These are phyloP conservation scores for Naganishia liquefaciens DNA, from an alignment of 1,284 basidiomycete genomes.

Conservation along the genomic window DNA sequence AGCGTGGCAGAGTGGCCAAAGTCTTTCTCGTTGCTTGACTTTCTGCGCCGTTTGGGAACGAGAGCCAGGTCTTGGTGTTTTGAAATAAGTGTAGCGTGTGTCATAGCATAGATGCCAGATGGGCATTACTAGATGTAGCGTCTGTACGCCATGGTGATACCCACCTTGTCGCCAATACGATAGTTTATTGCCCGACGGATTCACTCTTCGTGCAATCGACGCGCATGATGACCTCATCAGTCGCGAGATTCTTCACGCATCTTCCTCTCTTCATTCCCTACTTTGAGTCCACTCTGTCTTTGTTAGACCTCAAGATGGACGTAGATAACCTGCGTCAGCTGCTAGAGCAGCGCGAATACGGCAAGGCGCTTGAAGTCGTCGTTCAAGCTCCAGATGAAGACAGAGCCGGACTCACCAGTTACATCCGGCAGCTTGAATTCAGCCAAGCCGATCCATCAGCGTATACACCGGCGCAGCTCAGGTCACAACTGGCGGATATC, in stretches of 20 bases:
- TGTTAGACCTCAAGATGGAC: background rate
- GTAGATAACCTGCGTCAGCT: background rate
- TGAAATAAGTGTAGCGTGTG: too few relatives aligned
- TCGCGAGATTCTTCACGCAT: background rate
- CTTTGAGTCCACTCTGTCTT: background rate
- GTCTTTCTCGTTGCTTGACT: constrained; percentile 12
- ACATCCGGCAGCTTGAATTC: constrained; percentile 24
- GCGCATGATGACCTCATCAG: constrained; percentile 21
- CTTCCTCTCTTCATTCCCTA: background rate
- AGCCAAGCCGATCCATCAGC: background rate
- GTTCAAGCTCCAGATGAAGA: background rate
- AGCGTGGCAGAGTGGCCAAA: background rate
- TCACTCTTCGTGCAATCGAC: background rate
- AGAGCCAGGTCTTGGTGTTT: background rate
- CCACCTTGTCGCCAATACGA: too few relatives aligned
- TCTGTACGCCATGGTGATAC: too few relatives aligned
- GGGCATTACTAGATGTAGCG: too few relatives aligned
- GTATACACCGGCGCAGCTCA: constrained; percentile 2
- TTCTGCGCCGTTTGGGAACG: background rate
- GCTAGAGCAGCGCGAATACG: constrained; percentile 6
- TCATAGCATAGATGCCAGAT: background rate
- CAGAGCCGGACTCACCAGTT: constrained; percentile 12
- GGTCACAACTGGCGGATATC: constrained; percentile 3
- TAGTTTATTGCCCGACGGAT: too few relatives aligned
- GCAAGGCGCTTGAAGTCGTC: constrained; percentile 8